Conservation (phyloP, 2,329 filamentous ascomycete species). For the Neodidymelliopsis sp. region DNA sequence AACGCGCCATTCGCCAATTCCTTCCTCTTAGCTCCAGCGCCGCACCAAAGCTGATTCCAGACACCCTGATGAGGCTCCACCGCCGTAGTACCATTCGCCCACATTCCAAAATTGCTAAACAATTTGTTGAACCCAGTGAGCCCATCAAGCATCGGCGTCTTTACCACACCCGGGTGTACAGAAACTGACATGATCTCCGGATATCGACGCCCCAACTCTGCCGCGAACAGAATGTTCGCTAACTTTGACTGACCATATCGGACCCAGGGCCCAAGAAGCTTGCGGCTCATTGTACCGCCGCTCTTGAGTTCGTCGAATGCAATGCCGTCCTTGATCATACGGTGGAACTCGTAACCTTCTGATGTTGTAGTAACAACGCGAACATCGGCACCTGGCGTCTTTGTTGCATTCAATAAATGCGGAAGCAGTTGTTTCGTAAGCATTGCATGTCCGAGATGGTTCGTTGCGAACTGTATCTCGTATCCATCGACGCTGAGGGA, state of each 20-base stretch:
- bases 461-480: slow-evolving; percentile 58
- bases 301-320: slow-evolving; percentile 39
- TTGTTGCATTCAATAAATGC: slow-evolving; percentile 48
- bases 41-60: slow-evolving; percentile 50
- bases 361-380: slow-evolving; percentile 52
- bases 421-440: slow-evolving; percentile 53
- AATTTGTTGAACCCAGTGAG: slow-evolving; percentile 23
- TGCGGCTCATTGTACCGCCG: slow-evolving; percentile 30
- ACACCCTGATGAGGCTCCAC: slow-evolving; percentile 34
- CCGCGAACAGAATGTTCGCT: slow-evolving; percentile 55
- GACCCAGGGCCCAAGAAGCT: slow-evolving; percentile 33
- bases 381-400: slow-evolving; percentile 47
- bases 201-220: slow-evolving; percentile 51
- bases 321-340: slow-evolving; percentile 34
- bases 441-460: slow-evolving; percentile 57
- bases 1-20: slow-evolving; percentile 49
- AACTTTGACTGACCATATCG: slow-evolving; percentile 59
- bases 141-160: slow-evolving; percentile 47
- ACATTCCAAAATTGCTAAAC: slow-evolving; percentile 17
- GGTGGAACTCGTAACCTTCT: slow-evolving; percentile 26
- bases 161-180: slow-evolving; percentile 56
- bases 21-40: slow-evolving; percentile 33
- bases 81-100: neutral
- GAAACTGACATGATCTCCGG: slow-evolving; percentile 51
- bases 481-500: slow-evolving; percentile 53